Evolutionary conservation across 768 basidiomycete species (phyloP), one percentile per base, ranked within the genome.

Genomic region (Cyclocybe cylindracea): DNA sequence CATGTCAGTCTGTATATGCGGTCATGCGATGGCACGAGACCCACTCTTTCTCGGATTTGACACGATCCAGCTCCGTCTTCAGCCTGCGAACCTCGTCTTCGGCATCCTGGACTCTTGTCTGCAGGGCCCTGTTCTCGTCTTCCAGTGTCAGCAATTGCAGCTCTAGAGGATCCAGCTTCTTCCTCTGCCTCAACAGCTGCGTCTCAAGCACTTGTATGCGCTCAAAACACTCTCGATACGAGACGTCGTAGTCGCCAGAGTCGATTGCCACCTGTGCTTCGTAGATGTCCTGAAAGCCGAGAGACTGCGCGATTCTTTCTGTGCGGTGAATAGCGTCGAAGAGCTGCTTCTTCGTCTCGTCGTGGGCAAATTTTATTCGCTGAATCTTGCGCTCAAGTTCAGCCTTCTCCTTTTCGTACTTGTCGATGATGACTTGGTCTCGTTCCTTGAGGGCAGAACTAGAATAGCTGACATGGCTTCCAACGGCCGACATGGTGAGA

Each of bases 261-360:
- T 76, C 72, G 31, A 80, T 62, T 7, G 65, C 61, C 6, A 70
- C 62, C 48, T 79, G 73, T 0, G 78, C 76, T 31, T 80, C 78
- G 8, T 64, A 66, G 2, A 78, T 58, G 43, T 74, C 67, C 2
- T 61, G 55, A 54, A 78, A 82, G 0, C 80, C 82, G 39, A 84
- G 68, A 1, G 63, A 63, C 6, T 61, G 56, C 0, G 77, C 79
- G 2, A 82, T 66, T 13, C 68, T 64, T 11, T 71, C 59, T 0
- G 66, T 70, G 1, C 75, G 67, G 10, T 75, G 66, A 8, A 66
- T 53, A 0, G 63, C 62, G 8, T 76, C 74, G 44, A 71, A 78
- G 7, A 76, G 55, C 44, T 76, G 65, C 46, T 72, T 73, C 32
- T 68, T 58, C 4, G 65, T 65, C 31, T 71, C 67, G 40, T 75